Base-by-base conservation (phyloP, 2,329 filamentous ascomycete genomes). In the Diaporthe sp. region DNA sequence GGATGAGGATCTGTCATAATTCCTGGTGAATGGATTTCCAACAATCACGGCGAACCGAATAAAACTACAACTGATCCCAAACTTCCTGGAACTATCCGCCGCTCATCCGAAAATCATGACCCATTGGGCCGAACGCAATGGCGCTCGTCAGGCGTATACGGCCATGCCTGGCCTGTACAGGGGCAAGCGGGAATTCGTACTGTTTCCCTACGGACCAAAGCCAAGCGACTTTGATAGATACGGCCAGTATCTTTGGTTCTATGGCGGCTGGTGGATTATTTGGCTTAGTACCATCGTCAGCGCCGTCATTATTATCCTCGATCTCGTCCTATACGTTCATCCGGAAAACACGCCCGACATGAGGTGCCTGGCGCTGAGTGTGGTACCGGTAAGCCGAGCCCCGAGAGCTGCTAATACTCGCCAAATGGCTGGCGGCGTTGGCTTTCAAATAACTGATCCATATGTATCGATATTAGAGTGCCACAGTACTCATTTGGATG, bases 51-150 rank as follows among this genome's bases (percentile, higher is more conserved):
- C 13, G 10, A 39, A 39, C 12, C 37, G 37, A 10, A 13, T 17
- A 5, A 13, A 22, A 19, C 0, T 10, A 49, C 19, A 34, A 34
- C 25, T 19, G 7, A 39, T 28, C 46, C 12, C 28, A 4, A 1
- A 28, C 8, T 2, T 4, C 5, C 7, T 8, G 4, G 12, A 2
- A 34, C 22, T 37, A 15, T 6, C 19, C 62, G 17, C 22, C 42
- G 15, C 28, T 31, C 25, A 13, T 15, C 22, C 46, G 3, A 17
- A 4, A 37, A 31, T 4, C 19, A 68, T 68, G 46, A 34, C 17
- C 13, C 61, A 68, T 34, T 68, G 65, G 65, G 9, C 46, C 31
- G 46, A 68, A 17, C 65, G 65, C 8, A 68, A 53, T 53, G 65
- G 3, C 10, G 34, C 65, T 39, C 65, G 65, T n/a, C 46, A 53